Percentiles rank a stretch among this genome's conserved stretches.
phyloP scores from a whole-genome alignment of 2,329 filamentous ascomycete species.

The Thielaviopsis euricoi region DNA sequence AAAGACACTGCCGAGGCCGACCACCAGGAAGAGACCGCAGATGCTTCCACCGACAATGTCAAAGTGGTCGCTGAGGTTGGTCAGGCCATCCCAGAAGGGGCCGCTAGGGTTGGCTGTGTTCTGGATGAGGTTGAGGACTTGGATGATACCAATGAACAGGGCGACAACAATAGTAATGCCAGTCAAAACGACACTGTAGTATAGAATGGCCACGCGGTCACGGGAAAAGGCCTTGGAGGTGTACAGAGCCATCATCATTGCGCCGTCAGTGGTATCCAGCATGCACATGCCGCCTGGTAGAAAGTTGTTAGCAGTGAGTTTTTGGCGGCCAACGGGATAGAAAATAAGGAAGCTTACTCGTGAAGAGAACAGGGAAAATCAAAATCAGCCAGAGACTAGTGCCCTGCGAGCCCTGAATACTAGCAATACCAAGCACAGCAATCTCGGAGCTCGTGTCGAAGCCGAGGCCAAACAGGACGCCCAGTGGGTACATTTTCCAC shows the following conservation, averaged over 20 bases:
- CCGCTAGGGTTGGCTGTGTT: slow-evolving; percentile 60
- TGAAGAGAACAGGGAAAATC: slow-evolving; percentile 81
- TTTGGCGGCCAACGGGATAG: background rate
- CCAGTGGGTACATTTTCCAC: slow-evolving; percentile 94
- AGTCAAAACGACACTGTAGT: slow-evolving; percentile 83
- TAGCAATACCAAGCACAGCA: slow-evolving; percentile 77
- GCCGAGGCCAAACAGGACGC: slow-evolving; percentile 75
- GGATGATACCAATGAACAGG: slow-evolving; percentile 70
- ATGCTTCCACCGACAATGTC: slow-evolving; percentile 77
- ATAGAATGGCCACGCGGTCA: slow-evolving; percentile 77
- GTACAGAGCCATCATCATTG: slow-evolving; percentile 89
- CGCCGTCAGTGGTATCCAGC: slow-evolving; percentile 80
- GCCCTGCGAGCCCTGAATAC: slow-evolving; percentile 68
- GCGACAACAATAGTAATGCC: slow-evolving; percentile 70
- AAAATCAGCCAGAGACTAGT: slow-evolving; percentile 89
- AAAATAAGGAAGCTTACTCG: slow-evolving; percentile 32
- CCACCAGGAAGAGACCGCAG: slow-evolving; percentile 67
- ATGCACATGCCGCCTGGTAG: slow-evolving; percentile 82
- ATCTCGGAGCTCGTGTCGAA: slow-evolving; percentile 95
- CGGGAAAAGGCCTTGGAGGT: slow-evolving; percentile 61
- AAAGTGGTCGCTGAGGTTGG: slow-evolving; percentile 59
- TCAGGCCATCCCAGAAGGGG: slow-evolving; percentile 80
- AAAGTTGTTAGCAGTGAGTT: background rate
- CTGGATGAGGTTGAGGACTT: slow-evolving; percentile 62
- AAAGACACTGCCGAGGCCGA: slow-evolving; percentile 56